These are phyloP conservation scores for Mortierella sp. DNA, from an alignment of 371 early-diverging fungal species.

Conservation along the genomic window DNA sequence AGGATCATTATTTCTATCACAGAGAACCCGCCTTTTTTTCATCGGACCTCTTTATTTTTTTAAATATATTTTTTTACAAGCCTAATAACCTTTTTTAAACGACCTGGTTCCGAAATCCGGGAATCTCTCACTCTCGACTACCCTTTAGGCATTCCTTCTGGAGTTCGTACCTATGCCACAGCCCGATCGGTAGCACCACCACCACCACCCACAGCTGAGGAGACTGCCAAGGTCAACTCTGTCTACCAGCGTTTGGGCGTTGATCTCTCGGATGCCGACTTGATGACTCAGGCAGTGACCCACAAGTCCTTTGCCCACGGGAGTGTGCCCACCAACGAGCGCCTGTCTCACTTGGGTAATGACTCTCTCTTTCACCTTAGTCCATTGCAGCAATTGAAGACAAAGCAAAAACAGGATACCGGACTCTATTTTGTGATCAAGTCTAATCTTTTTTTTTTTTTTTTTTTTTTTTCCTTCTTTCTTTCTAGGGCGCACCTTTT, in stretches of 20 bases:
- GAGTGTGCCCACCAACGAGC: conserved; percentile 70
- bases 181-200: no score
- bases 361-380: background rate
- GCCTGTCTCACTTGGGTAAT: conserved; percentile 68
- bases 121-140: no score
- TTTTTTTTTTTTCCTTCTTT: background rate
- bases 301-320: conserved; percentile 77
- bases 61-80: no score
- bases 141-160: no score
- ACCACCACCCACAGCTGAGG: conserved; percentile 11
- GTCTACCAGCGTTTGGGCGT: conserved; percentile 54
- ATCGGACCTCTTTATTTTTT: no score
- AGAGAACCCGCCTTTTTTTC: no score
- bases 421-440: no score
- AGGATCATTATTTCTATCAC: no score
- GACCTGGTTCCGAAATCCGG: no score
- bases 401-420: background rate
- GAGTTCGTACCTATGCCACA: no score
- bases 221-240: conserved; percentile 23
- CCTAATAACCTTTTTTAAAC: no score
- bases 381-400: background rate
- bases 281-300: conserved; percentile 73
- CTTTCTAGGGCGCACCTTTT: conserved; percentile 44
- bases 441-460: background rate
- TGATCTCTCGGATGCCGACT: conserved; percentile 56